A percentile compares a stretch with the other conserved stretches of the same genome.
These are phyloP conservation scores for Entophlyctis luteolus DNA, from an alignment of 192 early-diverging fungal genomes.

Conservation along the genomic window DNA sequence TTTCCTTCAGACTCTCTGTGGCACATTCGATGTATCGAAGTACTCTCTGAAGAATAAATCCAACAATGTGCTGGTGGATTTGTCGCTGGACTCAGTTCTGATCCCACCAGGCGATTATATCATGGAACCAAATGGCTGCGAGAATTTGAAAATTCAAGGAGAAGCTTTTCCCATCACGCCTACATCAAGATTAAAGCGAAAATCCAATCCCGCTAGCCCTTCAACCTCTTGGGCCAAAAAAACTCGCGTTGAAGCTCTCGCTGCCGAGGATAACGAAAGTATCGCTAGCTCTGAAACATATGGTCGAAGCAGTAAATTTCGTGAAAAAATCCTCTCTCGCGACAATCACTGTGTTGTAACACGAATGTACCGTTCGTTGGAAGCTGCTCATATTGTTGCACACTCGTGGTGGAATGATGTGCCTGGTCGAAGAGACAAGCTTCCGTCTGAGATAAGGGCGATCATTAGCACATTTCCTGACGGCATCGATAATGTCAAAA, in stretches of 20 bases:
- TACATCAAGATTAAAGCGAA: background rate
- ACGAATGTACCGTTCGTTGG: background rate
- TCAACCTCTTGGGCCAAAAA: background rate
- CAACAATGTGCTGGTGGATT: background rate
- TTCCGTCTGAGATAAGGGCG: no score
- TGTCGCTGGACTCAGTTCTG: background rate
- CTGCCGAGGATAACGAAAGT: background rate
- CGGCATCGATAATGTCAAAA: no score
- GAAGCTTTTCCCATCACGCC: background rate
- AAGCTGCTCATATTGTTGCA: background rate
- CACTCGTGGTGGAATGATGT: no score
- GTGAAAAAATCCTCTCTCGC: background rate
- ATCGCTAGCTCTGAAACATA: background rate
- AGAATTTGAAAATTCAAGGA: no score
- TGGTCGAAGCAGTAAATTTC: background rate
- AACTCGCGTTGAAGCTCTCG: background rate
- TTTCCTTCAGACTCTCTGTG: background rate
- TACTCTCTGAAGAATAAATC: background rate
- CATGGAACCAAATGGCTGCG: background rate
- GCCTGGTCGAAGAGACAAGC: no score
- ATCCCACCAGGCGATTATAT: background rate
- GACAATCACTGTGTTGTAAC: constrained; percentile 7
- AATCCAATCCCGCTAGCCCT: background rate
- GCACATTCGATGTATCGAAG: background rate
- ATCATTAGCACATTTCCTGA: no score